Evolutionary conservation across 1,284 basidiomycete species (phyloP), one percentile per base, ranked within the genome.

Genomic region (Leccinum griseonigrum): DNA sequence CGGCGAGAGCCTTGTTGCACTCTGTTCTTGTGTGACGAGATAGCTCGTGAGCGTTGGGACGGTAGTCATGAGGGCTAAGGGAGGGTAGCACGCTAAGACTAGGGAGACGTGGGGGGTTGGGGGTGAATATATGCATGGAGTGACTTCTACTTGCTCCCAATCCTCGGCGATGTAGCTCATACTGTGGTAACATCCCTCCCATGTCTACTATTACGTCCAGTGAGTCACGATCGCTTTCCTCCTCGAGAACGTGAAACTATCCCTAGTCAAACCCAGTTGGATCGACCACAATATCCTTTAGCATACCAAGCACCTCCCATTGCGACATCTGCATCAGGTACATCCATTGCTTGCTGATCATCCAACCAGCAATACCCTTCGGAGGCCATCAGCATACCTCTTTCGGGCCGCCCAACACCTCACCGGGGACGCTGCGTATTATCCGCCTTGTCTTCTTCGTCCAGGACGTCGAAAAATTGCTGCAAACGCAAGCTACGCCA

Each of bases 11-110:
- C 72, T 86, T 91, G 66, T 76, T 76, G 62, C 86, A 85, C 71
- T 97, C 94, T 56, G 81, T 73, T 60, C 78, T 81, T 2, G 92
- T 83, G 64, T 91, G 84, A 54, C 91, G 88, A 59, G 93, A 94
- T 36, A 98, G 83, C 71, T 98, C 95, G 74, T 97, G 95, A 0
- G 90, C 85, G 66, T 95, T 91, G 2, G 95, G 94, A 50, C 85
- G 85, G 75, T 89, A 97, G 60, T 93, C 90, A 88, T 77, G 52
- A 97, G 83, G 9, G 89, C 84, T 67, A 95, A 92, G 60, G 91
- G 84, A 6, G 97, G 97, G 76, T 97, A 98, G 77, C 95, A 98
- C 60, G 93, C 90, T 62, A 87, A 85, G 71, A 98, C 85, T 64
- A 97, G 89, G 67, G 87, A 86, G 71, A 93, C 85, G 79, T 96